Percentiles rank a stretch among this genome's conserved stretches.
phyloP scores from a whole-genome alignment of 352 stramenopile species.

The Peronospora belbahrii region DNA sequence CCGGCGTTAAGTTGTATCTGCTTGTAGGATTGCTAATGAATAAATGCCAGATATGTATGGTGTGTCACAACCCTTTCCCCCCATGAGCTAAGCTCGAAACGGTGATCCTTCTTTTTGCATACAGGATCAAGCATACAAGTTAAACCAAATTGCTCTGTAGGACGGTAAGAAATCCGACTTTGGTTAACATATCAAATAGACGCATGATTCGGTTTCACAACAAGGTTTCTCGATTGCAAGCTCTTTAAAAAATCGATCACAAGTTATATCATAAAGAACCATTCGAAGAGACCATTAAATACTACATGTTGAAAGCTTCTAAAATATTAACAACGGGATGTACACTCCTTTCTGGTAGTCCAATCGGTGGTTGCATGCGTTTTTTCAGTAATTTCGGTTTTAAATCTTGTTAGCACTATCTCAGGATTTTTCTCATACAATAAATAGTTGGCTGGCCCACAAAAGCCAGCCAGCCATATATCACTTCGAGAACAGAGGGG shows the following conservation, averaged over 20 bases:
- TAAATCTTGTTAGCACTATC: neutral
- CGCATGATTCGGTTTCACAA: neutral
- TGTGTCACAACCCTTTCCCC: no score
- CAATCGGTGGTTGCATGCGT: neutral
- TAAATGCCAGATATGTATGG: no score
- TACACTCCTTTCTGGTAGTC: neutral
- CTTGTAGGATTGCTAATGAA: neutral
- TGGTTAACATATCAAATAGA: neutral
- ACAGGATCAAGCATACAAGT: no score
- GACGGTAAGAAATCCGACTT: neutral
- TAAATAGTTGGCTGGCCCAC: constrained; percentile 4
- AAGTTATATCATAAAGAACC: no score
- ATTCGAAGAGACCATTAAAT: no score
- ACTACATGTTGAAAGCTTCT: neutral
- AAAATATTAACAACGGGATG: neutral
- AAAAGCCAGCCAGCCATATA: constrained; percentile 16
- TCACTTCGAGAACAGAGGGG: constrained; percentile 27
- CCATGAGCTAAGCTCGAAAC: no score
- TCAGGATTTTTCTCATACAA: neutral
- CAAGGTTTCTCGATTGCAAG: neutral
- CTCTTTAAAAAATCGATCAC: neutral
- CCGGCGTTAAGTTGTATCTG: neutral
- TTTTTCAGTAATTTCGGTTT: neutral
- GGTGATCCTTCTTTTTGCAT: no score
- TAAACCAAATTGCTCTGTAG: no score